Base-by-base conservation (phyloP, 1,284 basidiomycete genomes). In the Cutaneotrichosporon sp. region DNA sequence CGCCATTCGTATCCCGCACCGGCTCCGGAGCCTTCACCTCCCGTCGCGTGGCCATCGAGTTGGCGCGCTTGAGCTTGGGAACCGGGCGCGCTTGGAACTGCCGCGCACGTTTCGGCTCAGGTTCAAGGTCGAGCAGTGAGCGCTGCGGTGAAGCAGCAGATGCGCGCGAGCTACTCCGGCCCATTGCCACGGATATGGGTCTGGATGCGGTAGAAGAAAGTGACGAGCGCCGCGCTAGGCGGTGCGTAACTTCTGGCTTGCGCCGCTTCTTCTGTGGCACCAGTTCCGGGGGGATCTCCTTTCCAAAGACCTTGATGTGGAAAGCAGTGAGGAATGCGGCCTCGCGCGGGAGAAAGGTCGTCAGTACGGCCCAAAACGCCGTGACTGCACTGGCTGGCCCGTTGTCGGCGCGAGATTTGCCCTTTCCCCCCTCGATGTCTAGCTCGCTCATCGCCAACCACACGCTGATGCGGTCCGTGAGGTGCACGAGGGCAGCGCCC, bases 361-460 rank as follows among this genome's bases (percentile, higher is more conserved):
- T 40, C 3, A 64, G 26, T 49, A 66, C 60, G 21, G 71, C 61
- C 76, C 75, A 78, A 61, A 75, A 75, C 14, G 47, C 61, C 6
- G 66, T 36, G 14, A 60, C 67, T 11, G 66, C 64, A 11, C 65
- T 65, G 6, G 58, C n/a, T 14, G 47, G 16, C 6, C 26, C 18
- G 8, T 16, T 34, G n/a, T 18, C 21, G 22, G 52, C 58, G 56
- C 46, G 30, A 42, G 26, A 30, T 26, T 47, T 46, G 30, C 18
- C 31, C 26, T 32, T 49, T 13, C 42, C 56, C 30, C 32, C 32
- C 2, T 49, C 49, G 26, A 18, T 47, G 26, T 26, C 47, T 1
- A 79, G 66, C 53, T 78, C 76, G 2, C 75, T 68, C 3, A 79
- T 72, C 26, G 76, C 76, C 22, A 71, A 69, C 77, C 77, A 79